Evolutionary conservation across 208 protist species (phyloP), one percentile per base, ranked within the genome.

Genomic region (Crithidia expoeki): DNA sequence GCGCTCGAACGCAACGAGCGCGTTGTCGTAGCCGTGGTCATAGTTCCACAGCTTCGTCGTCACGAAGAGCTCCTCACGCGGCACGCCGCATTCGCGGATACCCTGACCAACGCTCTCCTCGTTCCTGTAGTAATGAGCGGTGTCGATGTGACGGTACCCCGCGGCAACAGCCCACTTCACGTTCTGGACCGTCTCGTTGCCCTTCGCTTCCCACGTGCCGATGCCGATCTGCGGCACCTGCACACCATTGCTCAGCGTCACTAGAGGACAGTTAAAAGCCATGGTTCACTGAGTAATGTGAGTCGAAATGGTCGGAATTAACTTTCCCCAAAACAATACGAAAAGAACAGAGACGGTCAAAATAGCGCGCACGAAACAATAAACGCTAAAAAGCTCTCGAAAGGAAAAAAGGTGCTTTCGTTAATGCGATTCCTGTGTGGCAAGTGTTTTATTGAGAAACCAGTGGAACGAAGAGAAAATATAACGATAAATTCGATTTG

Each of bases 101-200:
- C 58, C 81, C 25, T 61, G 76, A 3, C 96, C 95, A 49, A 98
- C 77, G 38, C 80, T 89, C 40, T 82, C 77, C 76, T 98, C 92
- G 60, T 98, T 98, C 47, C 75, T 63, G 79, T 98, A 98, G 10
- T 93, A 59, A 25, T 65, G 40, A 5, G 96, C 92, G 12, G 78
- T 85, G 74, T 98, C 94, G 59, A 98, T 89, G 60, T 97, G 94
- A 14, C 80, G 67, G 72, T 98, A 98, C 4, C 95, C 95, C 11
- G 53, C 59, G 33, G 82, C 33, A 11, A 96, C 19, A 4, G 93
- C 92, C 63, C 58, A 75, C 55, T 68, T 46, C 0, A 96, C 79
- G 40, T 74, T 75, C 30, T 76, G 63, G 9, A 81, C 80, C 12
- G 58, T 79, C 34, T 85, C 76, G 7, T 88, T 83, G 17, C 25